Evolutionary conservation across 2,329 filamentous ascomycete species (phyloP).

Genomic region (Zymoseptoria crescenta): DNA sequence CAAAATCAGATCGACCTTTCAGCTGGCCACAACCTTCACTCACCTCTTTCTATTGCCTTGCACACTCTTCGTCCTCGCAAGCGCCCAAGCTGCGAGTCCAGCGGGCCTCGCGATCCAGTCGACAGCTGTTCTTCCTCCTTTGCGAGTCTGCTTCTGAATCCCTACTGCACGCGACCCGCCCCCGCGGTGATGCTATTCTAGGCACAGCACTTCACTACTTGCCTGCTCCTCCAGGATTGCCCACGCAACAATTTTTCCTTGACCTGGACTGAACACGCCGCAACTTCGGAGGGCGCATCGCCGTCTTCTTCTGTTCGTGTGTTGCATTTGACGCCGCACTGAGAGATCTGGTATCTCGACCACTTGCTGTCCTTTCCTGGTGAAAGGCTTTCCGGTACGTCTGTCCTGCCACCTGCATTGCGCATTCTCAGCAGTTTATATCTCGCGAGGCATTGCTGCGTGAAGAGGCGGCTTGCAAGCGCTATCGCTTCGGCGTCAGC

Average conservation of each 20-base stretch:
- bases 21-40: slow-evolving; percentile 8
- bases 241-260: slow-evolving; percentile 9
- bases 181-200: slow-evolving; percentile 24
- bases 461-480: slow-evolving; percentile 14
- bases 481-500: slow-evolving; percentile 17
- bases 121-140: slow-evolving; percentile 6
- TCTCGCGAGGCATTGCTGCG: neutral
- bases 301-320: slow-evolving; percentile 10
- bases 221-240: slow-evolving; percentile 10
- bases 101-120: slow-evolving; percentile 10
- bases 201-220: slow-evolving; percentile 19
- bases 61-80: neutral
- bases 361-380: slow-evolving; percentile 26
- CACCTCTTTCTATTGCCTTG: slow-evolving; percentile 6
- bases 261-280: slow-evolving; percentile 8
- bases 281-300: slow-evolving; percentile 17
- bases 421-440: neutral
- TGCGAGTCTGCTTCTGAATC: neutral
- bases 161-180: slow-evolving; percentile 18
- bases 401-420: slow-evolving; percentile 10
- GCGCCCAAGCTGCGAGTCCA: slow-evolving; percentile 9
- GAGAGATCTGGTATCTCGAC: slow-evolving; percentile 28
- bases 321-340: slow-evolving; percentile 22
- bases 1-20: neutral
- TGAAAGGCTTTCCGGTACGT: slow-evolving; percentile 28